Evolutionary conservation across 441 rosid genomes (phyloP), one percentile per base, ranked within the genome.

Genomic region (Gossypium laxum): DNA sequence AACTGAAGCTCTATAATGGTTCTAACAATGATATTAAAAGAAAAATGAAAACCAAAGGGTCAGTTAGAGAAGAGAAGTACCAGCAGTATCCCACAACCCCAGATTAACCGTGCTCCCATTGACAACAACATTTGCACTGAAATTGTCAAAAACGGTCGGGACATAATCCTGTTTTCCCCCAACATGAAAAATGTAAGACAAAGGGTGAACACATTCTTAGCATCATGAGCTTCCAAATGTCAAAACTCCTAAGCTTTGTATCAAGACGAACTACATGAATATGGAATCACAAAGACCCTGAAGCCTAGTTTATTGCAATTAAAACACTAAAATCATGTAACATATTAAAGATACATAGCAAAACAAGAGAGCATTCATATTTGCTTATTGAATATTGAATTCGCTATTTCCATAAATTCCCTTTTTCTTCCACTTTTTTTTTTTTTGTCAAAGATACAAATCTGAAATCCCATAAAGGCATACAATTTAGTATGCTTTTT

Each of bases 1-100:
- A 57, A 43, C 66, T 14, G 2, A 60, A n/a, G 28, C 28, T 17
- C n/a, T 7, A 60, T 10, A 41, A 74, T 2, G 48, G 1, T 38
- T 55, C 56, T 8, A 52, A 64, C 26, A 51, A 58, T 2, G 55
- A 77, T 47, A 69, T 69, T 38, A 71, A 15, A 4, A 2, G 8
- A 12, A 34, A 1, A 10, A 15, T 19, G 8, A 38, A 8, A 55
- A 17, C 3, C 2, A 63, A 56, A 65, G 54, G 65, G 17, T 24
- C 38, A 59, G 18, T 0, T 41, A 1, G 32, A 4, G 57, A 74
- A 50, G 58, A 5, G 57, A 74, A 50, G 58, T 72, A 86, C 90
- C 90, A 21, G 90, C 90, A 77, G 88, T 86, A 77, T 86, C 90
- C 90, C 90, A 86, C 73, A 86, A 78, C 41, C 90, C 88, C 61